Conservation (phyloP, 2,329 filamentous ascomycete genomes). For the Madurella fahalii region DNA sequence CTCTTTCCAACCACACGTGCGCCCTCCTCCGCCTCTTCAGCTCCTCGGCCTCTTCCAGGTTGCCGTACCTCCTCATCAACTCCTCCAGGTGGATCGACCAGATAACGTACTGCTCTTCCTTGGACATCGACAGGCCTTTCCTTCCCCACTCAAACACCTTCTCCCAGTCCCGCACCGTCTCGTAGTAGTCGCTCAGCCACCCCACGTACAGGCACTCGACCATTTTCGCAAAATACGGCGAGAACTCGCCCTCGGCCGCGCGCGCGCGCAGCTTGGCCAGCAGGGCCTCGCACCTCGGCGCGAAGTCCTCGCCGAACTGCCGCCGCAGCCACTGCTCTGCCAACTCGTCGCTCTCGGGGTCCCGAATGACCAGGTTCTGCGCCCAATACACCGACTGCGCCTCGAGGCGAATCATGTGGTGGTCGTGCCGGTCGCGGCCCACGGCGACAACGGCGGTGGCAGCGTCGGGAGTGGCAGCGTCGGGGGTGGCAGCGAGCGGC, state of each 20-base stretch:
- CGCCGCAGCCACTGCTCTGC: conserved; percentile 19
- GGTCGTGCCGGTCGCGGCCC: conserved; percentile 7
- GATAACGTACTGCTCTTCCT: conserved; percentile 24
- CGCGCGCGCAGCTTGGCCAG: not conserved
- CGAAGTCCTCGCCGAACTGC: conserved; percentile 18
- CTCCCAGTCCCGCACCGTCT: conserved; percentile 21
- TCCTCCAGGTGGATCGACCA: conserved; percentile 26
- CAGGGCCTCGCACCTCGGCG: conserved; percentile 7
- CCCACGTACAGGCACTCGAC: conserved; percentile 23
- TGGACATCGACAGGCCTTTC: conserved; percentile 17
- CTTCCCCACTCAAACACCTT: conserved; percentile 20
- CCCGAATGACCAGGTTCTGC: conserved; percentile 23
- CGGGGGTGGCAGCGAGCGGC: not conserved
- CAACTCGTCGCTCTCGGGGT: conserved; percentile 18
- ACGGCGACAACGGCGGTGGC: not conserved
- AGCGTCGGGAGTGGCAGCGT: not conserved
- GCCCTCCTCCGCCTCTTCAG: conserved; percentile 15
- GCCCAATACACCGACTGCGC: conserved; percentile 25
- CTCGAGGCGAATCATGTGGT: conserved; percentile 24
- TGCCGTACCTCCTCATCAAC: conserved; percentile 21
- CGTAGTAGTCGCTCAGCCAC: conserved; percentile 26
- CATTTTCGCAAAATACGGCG: conserved; percentile 15
- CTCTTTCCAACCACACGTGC: conserved; percentile 22
- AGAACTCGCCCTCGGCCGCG: conserved; percentile 7
- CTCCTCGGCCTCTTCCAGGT: conserved; percentile 20